Percentiles rank a stretch among this genome's conserved stretches.
These are phyloP conservation scores for Emericellopsis terricola DNA, from an alignment of 495 filamentous ascomycete genomes.

Conservation along the genomic window DNA sequence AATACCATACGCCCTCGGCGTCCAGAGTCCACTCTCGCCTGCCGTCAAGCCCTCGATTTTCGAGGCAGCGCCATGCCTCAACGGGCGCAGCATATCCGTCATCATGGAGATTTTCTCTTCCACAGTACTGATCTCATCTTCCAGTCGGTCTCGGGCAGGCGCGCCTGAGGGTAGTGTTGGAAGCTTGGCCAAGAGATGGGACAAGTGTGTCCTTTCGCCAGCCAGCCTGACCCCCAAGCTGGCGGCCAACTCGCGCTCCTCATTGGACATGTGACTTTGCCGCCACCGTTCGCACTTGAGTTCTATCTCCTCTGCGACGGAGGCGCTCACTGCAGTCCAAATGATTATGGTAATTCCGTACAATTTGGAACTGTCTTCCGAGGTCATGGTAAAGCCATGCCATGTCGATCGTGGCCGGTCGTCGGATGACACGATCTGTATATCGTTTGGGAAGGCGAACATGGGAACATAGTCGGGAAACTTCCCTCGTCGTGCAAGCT, in stretches of 20 bases:
- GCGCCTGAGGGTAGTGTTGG: conserved; percentile 67
- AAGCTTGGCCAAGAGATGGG: conserved; percentile 65
- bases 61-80: conserved; percentile 83
- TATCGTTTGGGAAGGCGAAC: conserved; percentile 98
- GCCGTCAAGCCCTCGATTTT: conserved; percentile 96
- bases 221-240: conserved; percentile 84
- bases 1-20: conserved; percentile 83
- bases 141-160: conserved; percentile 59
- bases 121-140: conserved; percentile 86
- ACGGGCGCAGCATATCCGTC: conserved; percentile 84
- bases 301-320: conserved; percentile 76
- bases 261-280: conserved; percentile 84
- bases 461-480: conserved; percentile 98
- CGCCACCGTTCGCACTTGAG: conserved; percentile 87
- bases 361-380: conserved; percentile 73
- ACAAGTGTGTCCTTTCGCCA: conserved; percentile 77
- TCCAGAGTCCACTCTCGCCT: conserved; percentile 93
- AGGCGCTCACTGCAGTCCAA: conserved; percentile 73
- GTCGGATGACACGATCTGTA: conserved; percentile 88
- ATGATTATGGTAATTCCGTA: conserved; percentile 85
- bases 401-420: conserved; percentile 85
- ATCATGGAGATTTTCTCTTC: conserved; percentile 96
- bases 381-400: conserved; percentile 98
- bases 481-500: conserved; percentile 58
- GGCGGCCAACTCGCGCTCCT: conserved; percentile 83